Base-by-base conservation (phyloP, 2,329 filamentous ascomycete genomes). In the Colletotrichum camelliae region DNA sequence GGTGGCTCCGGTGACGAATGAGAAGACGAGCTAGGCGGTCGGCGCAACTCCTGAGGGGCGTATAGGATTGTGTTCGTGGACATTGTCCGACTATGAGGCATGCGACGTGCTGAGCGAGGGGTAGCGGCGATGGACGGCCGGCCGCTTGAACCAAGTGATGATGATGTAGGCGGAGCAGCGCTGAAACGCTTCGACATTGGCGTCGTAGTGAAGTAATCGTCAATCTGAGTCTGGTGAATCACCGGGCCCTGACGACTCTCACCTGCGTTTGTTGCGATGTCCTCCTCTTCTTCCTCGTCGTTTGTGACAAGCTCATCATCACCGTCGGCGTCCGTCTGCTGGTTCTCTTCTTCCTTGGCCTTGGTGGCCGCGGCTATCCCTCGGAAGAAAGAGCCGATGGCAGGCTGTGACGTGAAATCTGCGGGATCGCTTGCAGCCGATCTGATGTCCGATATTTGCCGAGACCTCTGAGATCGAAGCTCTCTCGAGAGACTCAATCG, bases 281-380 rank as follows among this genome's bases (percentile, higher is more conserved):
- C 87, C 66, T 92, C 89, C 71, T 91, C 90, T 57, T 93, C 90
- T 37, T 93, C 92, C 72, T 96, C 94, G 72, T 95, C 94, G 72
- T 96, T 94, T 5, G 94, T 96, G 15, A 94, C 90, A n/a, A 96
- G 87, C 83, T 98, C 96, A 80, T 98, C 96, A 80, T 98, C 96
- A 1, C 95, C 95, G 81, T 98, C 95, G 8, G 93, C 95, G 80
- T 97, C 95, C 0, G 94, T 96, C 74, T 96, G 92, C 60, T 91
- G 89, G 78, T 89, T 89, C 85, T 48, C 84, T 85, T 31, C 84
- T 82, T 78, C 57, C 86, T 86, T 69, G 29, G 74, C 66, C 35
- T 52, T 70, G 35, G 74, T 69, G 27, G 74, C 74, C 33, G 72
- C 72, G 71, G 72, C 71, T 67, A 76, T 57, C 16, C 72, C 72